A percentile compares a stretch with the other conserved stretches of the same genome.
Evolutionary conservation across 495 filamentous ascomycete species (phyloP).

Genomic region (Penicillium flavigenum): DNA sequence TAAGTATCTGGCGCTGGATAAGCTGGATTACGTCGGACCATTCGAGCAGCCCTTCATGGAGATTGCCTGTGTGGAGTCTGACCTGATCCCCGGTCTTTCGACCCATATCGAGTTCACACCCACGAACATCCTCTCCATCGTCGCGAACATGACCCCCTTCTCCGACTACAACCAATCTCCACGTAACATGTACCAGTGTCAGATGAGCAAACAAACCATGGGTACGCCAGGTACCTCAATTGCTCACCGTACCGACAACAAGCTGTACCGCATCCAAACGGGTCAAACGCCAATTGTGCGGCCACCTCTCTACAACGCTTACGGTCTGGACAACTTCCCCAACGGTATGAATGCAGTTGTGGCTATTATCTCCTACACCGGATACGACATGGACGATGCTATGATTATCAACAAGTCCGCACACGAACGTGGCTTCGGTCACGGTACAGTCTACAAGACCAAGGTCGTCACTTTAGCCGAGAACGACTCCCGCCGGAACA

Average conservation of each 20-base stretch:
- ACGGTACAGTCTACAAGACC: slow-evolving; percentile 97
- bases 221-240: slow-evolving; percentile 89
- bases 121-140: slow-evolving; percentile 94
- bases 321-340: slow-evolving; percentile 96
- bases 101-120: slow-evolving; percentile 94
- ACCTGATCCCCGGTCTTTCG: slow-evolving; percentile 80
- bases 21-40: slow-evolving; percentile 83
- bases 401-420: slow-evolving; percentile 99
- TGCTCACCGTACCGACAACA: slow-evolving; percentile 91
- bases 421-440: slow-evolving; percentile 93
- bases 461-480: slow-evolving; percentile 83
- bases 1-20: slow-evolving; percentile 82
- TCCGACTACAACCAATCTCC: slow-evolving; percentile 99
- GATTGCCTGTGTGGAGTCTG: slow-evolving; percentile 80
- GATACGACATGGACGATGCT: slow-evolving; percentile 99
- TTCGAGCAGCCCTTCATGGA: slow-evolving; percentile 99
- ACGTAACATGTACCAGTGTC: slow-evolving; percentile 99
- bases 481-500: slow-evolving; percentile 56
- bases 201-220: slow-evolving; percentile 99
- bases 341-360: slow-evolving; percentile 97
- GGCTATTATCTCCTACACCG: slow-evolving; percentile 97
- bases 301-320: slow-evolving; percentile 88
- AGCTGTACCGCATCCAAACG: slow-evolving; percentile 90
- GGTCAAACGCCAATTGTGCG: slow-evolving; percentile 95
- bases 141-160: slow-evolving; percentile 98